Percentiles rank a stretch among this genome's conserved stretches.
Evolutionary conservation across 306 rosid genomes (phyloP).

Genomic region (Astragalus glycyphyllos): DNA sequence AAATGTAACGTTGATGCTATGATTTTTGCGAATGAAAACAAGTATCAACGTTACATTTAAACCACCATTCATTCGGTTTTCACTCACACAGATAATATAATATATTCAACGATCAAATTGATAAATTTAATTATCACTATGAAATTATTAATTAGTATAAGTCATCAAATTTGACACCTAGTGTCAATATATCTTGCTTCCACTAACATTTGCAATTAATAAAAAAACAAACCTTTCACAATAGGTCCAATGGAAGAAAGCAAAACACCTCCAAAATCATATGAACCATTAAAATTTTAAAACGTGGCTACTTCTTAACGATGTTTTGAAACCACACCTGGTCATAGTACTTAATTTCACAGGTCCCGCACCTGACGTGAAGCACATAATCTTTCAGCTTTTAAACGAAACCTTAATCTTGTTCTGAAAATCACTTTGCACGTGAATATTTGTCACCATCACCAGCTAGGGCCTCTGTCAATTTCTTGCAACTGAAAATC

Average conservation of each 20-base stretch:
- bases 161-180: too few relatives aligned
- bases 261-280: conserved; percentile 37
- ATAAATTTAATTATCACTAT: too few relatives aligned
- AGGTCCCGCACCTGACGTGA: conserved; percentile 23
- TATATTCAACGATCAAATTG: too few relatives aligned
- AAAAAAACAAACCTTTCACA: background rate
- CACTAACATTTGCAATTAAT: too few relatives aligned
- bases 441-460: background rate
- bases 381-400: background rate
- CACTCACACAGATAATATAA: too few relatives aligned
- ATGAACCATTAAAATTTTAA: background rate
- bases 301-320: conserved; percentile 11
- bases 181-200: too few relatives aligned
- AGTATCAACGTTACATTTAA: too few relatives aligned
- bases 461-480: too few relatives aligned
- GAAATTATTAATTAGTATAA: too few relatives aligned
- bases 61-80: too few relatives aligned
- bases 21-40: too few relatives aligned
- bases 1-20: too few relatives aligned
- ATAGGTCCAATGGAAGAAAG: conserved; percentile 9
- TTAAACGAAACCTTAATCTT: background rate
- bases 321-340: conserved; percentile 8
- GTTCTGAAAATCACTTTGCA: conserved; percentile 12
- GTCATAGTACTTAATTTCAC: background rate
- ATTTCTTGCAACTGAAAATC: background rate